Conservation (phyloP, 2,329 filamentous ascomycete species). For the Esteya vermicola region DNA sequence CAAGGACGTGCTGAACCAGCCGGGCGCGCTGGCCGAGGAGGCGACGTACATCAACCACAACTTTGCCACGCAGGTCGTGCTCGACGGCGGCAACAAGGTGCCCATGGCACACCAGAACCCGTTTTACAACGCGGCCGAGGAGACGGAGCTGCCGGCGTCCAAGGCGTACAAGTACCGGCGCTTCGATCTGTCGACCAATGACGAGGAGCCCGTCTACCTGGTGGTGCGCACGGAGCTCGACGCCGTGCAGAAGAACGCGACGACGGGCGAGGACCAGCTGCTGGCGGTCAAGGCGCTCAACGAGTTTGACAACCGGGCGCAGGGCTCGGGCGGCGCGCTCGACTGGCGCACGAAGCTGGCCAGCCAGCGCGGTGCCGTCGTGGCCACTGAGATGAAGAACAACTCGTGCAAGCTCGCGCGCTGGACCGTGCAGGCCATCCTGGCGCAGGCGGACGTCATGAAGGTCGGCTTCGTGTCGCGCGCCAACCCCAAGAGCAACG, state of each 20-base stretch:
- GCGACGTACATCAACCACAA: constrained; percentile 99
- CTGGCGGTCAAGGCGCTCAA: constrained; percentile 92
- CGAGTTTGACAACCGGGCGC: constrained; percentile 97
- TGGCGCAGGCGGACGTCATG: constrained; percentile 96
- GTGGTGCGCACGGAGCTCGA: constrained; percentile 92
- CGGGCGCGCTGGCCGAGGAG: constrained; percentile 83
- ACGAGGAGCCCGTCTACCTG: constrained; percentile 85
- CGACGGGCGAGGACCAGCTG: constrained; percentile 81
- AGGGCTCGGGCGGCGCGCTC: constrained; percentile 83
- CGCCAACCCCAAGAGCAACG: constrained; percentile 78
- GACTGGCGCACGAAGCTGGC: constrained; percentile 96
- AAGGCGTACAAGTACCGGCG: constrained; percentile 98
- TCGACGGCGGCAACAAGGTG: constrained; percentile 68
- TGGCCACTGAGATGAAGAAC: constrained; percentile 99
- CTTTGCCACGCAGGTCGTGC: constrained; percentile 90
- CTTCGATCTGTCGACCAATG: constrained; percentile 89
- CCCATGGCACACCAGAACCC: constrained; percentile 83
- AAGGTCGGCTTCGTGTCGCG: constrained; percentile 98
- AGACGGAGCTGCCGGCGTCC: constrained; percentile 84
- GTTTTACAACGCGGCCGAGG: constrained; percentile 90
- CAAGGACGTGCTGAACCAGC: constrained; percentile 91
- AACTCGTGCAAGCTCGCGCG: constrained; percentile 97
- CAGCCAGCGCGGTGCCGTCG: constrained; percentile 87
- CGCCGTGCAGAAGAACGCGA: constrained; percentile 80
- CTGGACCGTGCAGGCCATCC: constrained; percentile 94